Conservation (phyloP, 331 rosid genomes). For the Erythrophleum ivorense region DNA sequence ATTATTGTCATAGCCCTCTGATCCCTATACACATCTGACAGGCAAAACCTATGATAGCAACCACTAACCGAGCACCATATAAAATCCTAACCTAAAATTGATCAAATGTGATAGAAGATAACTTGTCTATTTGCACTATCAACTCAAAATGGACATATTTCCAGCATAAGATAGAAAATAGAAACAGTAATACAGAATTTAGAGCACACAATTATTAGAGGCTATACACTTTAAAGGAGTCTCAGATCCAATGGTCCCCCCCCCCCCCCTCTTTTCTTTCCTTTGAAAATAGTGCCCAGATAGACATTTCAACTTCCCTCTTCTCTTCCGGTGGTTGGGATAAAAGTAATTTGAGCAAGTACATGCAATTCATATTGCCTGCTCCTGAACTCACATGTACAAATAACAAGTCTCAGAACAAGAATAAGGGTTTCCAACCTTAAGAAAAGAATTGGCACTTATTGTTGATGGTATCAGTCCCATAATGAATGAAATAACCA, state of each 20-base stretch:
- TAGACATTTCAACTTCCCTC: conserved; percentile 15
- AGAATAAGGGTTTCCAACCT: conserved; percentile 57
- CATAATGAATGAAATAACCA: conserved; percentile 96
- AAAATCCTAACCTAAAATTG: conserved; percentile 1
- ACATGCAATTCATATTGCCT: conserved; percentile 23
- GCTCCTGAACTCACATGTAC: not conserved
- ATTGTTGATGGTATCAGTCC: conserved; percentile 74
- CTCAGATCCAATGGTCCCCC: not conserved
- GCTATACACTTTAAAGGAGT: not conserved
- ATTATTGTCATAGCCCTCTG: not conserved
- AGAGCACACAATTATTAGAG: not conserved
- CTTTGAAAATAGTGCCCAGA: not conserved
- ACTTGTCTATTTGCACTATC: not conserved
- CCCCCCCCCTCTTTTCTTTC: not conserved
- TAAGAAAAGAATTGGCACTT: conserved; percentile 79
- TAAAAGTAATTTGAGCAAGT: not conserved
- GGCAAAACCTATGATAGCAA: not conserved
- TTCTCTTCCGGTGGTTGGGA: not conserved
- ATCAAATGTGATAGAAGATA: conserved; percentile 11
- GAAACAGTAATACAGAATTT: not conserved
- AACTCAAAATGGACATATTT: not conserved
- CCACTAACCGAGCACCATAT: conserved; percentile 19
- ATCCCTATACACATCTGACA: conserved; percentile 22
- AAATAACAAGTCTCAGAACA: conserved; percentile 5
- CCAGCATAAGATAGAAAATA: not conserved